Conservation (phyloP, 352 stramenopile species). For the Phytophthora lateralis region DNA sequence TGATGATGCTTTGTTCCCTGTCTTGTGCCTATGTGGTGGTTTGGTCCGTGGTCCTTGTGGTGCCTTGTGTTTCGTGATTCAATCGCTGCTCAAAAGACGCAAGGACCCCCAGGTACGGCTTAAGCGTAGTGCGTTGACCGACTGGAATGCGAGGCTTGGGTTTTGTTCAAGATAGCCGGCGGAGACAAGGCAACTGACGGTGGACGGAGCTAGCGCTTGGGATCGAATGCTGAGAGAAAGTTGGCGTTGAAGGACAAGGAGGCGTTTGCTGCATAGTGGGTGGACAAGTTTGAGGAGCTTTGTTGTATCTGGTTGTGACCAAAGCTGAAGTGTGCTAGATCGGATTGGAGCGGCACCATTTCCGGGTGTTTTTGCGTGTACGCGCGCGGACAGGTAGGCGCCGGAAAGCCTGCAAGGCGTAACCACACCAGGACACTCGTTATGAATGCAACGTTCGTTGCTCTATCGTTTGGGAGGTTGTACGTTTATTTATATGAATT, state of each 20-base stretch:
- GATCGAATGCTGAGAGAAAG: not conserved
- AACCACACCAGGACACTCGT: slow-evolving; percentile 33
- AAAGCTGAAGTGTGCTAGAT: slow-evolving; percentile 16
- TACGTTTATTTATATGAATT: slow-evolving; percentile 21
- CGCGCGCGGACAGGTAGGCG: slow-evolving; percentile 31
- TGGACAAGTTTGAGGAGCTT: slow-evolving; percentile 10
- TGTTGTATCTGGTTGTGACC: slow-evolving; percentile 29
- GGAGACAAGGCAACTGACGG: slow-evolving; percentile 1
- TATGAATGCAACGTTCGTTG: slow-evolving; percentile 48
- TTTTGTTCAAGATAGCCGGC: slow-evolving; percentile 14
- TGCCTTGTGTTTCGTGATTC: slow-evolving; percentile 33
- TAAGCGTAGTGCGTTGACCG: slow-evolving; percentile 37
- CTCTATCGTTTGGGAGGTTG: slow-evolving; percentile 31
- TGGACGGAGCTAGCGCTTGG: slow-evolving; percentile 4
- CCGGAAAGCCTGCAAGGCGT: slow-evolving; percentile 15
- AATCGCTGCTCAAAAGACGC: slow-evolving; percentile 45
- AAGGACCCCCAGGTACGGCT: slow-evolving; percentile 67
- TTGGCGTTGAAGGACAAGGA: slow-evolving; percentile 6
- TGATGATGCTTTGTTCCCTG: slow-evolving; percentile 43
- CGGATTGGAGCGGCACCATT: not conserved
- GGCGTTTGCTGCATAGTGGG: slow-evolving; percentile 15
- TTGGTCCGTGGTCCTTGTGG: slow-evolving; percentile 32
- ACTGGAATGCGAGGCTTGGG: slow-evolving; percentile 16
- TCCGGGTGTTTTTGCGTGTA: not conserved
- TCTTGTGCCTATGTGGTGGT: slow-evolving; percentile 31